These are phyloP conservation scores for Tephrocybe sp. DNA, from an alignment of 768 basidiomycete species.

Conservation along the genomic window DNA sequence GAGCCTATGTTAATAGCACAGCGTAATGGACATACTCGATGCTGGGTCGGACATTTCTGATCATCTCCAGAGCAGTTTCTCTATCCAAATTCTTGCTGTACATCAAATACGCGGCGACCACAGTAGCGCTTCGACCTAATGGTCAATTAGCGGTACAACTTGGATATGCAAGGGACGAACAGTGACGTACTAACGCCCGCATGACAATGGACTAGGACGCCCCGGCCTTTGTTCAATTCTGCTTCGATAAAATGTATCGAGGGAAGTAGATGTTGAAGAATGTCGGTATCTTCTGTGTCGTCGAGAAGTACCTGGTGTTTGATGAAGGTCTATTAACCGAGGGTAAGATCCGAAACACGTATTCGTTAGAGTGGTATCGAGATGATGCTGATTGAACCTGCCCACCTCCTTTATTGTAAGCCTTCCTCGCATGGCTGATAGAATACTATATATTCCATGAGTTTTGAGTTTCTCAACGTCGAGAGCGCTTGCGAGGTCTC, in stretches of 20 bases:
- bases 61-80: slow-evolving; percentile 64
- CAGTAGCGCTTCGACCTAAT: slow-evolving; percentile 78
- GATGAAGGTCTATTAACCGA: slow-evolving; percentile 72
- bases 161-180: not conserved
- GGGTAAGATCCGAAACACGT: not conserved
- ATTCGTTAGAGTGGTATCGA: too few relatives aligned
- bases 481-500: slow-evolving; percentile 71
- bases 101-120: slow-evolving; percentile 91
- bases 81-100: slow-evolving; percentile 58
- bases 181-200: slow-evolving; percentile 77
- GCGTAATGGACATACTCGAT: slow-evolving; percentile 50
- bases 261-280: slow-evolving; percentile 75
- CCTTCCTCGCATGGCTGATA: slow-evolving; percentile 72
- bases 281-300: slow-evolving; percentile 73
- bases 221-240: slow-evolving; percentile 71
- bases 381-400: not conserved
- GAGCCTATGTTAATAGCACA: not conserved
- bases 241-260: slow-evolving; percentile 82
- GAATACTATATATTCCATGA: slow-evolving; percentile 75
- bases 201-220: slow-evolving; percentile 88
- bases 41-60: slow-evolving; percentile 63
- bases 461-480: slow-evolving; percentile 59
- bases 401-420: slow-evolving; percentile 65
- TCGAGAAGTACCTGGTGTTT: slow-evolving; percentile 79
- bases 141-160: not conserved